Evolutionary conservation across 768 basidiomycete species (phyloP), one percentile per base, ranked within the genome.

Genomic region (Tulasnella calospora): DNA sequence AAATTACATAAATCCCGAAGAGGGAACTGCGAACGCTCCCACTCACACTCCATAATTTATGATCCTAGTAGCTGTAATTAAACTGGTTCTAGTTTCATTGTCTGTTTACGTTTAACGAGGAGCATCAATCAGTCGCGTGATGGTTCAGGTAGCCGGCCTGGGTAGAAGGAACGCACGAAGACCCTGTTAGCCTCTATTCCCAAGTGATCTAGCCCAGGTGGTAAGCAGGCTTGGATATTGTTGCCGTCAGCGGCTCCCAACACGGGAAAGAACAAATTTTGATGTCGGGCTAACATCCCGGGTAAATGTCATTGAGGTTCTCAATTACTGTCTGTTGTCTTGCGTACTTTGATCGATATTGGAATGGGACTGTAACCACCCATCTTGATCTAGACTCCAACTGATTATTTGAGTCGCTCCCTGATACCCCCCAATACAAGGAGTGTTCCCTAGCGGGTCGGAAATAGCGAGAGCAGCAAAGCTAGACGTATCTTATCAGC

Each of bases 401-500:
- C 47, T 51, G 4, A n/a, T 51, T 19, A 51, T 51, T 51, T 51
- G 2, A 5, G 23, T 51, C 19, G 47, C 21, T 2, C 47, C 47
- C 2, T 10, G 23, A n/a, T 23, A 51, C 47, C 6, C 10, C 19
- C 1, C 10, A 23, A 51, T 23, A 10, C 15, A 10, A n/a, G 47
- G 47, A 23, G 9, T 7, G 23, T 51, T 51, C 17, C 47, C 47
- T 19, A 51, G 10, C 2, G 47, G 3, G 47, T 23, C 47, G 21
- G 47, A 51, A 51, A 51, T 5, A n/a, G 0, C 19, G 21, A 23
- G 4, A 51, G 3, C 15, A 21, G 47, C 17, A 9, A 51, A 3
- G 47, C 47, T 51, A 51, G 21, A 23, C 19, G 21, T 72, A 90
- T 71, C 23, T n/a, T 51, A n/a, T 8, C 41, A 44, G 41, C 41